Evolutionary conservation across 148 eudicot species (phyloP).

Genomic region (Agrostemma githago): DNA sequence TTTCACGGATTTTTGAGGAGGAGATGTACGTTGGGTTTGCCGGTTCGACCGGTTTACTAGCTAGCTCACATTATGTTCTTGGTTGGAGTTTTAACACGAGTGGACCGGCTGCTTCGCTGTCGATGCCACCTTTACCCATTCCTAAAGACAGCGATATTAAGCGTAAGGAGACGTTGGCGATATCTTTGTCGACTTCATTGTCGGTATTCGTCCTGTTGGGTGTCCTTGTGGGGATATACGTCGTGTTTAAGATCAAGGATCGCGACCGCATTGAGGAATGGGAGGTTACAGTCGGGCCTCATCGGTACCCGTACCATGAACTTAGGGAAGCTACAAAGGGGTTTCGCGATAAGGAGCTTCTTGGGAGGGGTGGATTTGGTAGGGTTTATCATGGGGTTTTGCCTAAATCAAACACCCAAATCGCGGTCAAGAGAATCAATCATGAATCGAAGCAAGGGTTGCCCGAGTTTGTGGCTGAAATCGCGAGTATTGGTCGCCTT

Average conservation of each 20-base stretch:
- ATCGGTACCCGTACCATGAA: conserved; percentile 26
- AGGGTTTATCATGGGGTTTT: conserved; percentile 25
- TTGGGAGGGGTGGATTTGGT: conserved; percentile 30
- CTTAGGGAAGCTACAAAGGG: conserved; percentile 27
- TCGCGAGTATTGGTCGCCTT: conserved; percentile 24
- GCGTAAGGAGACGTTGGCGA: not conserved
- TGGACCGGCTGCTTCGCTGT: conserved; percentile 24
- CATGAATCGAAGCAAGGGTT: conserved; percentile 32
- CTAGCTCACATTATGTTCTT: conserved; percentile 29
- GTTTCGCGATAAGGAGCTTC: conserved; percentile 19
- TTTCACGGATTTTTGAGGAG: conserved; percentile 16
- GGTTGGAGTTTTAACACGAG: conserved; percentile 41
- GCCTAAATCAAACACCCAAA: not conserved
- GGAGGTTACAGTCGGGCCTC: conserved; percentile 44
- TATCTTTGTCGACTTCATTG: conserved; percentile 7
- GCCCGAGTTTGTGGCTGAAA: conserved; percentile 25
- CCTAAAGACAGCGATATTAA: conserved; percentile 4
- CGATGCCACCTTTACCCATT: conserved; percentile 19
- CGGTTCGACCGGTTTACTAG: conserved; percentile 29
- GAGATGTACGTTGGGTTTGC: conserved; percentile 38
- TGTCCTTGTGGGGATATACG: conserved; percentile 12
- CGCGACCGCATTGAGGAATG: conserved; percentile 40
- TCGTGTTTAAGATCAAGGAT: conserved; percentile 19
- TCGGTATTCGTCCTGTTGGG: not conserved
- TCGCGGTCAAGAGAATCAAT: conserved; percentile 26